Evolutionary conservation across 23 red algal genomes (phyloP), one percentile per base, ranked within the genome.

Genomic region (Gracilaria gracilis): DNA sequence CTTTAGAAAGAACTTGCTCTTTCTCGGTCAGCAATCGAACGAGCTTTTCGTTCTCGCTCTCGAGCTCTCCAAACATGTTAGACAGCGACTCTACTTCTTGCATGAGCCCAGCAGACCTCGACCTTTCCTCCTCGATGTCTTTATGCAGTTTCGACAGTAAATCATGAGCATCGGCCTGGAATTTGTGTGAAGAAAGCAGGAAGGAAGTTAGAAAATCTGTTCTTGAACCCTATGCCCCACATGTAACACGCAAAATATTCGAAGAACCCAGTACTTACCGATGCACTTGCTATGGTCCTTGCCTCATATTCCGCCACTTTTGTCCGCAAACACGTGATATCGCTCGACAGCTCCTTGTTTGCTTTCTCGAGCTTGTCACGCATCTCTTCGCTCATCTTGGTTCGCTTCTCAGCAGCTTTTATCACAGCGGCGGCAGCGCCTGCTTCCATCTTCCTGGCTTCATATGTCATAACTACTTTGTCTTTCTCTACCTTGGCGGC

Each of bases 71-170:
- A 34, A 98, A 84, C 82, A 89, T 86, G 20, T 75, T 86, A 13
- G 96, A 95, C 19, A 98, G 61, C 9, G 92, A 85, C 35, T 98
- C 96, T 8, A 98, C 85, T 81, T 98, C 96, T 69, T 89, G 92
- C 32, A 98, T 94, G 80, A 94, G 93, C 6, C 88, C 88, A 25
- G 83, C 84, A 25, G 81, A 80, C 48, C 94, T 93, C 23, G 31
- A 36, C 44, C 88, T 35, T 42, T 96, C 95, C 28, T 91, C 95
- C n/a, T 85, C 79, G 25, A 96, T 49, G 34, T 92, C 88, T 49
- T 79, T 53, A 4, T 55, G 72, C 16, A 95, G 35, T 27, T 73
- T 64, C 9, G 49, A 57, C 16, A 82, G 24, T 31, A 83, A 25
- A 2, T 53, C 36, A 25, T 80, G 59, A 36, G 79, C 4, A 67